Conservation (phyloP, 2,329 filamentous ascomycete species). For the Epicoccum sorghinum region DNA sequence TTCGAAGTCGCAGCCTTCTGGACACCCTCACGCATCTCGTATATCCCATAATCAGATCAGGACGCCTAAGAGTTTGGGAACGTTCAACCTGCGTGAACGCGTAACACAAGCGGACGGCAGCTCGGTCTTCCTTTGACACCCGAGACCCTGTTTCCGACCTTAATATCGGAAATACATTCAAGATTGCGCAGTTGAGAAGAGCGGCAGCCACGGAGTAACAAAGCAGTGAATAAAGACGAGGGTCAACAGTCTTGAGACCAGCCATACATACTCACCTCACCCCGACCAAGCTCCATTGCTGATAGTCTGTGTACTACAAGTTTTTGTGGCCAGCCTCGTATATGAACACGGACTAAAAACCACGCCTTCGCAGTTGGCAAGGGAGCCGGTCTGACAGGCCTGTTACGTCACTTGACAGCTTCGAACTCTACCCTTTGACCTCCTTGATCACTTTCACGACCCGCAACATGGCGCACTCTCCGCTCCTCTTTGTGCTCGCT, state of each 20-base stretch:
- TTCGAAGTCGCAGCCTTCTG: too few species aligned
- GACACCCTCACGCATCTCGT: background rate
- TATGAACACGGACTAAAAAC: background rate
- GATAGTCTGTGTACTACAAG: background rate
- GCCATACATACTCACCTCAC: background rate
- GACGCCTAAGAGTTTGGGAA: constrained; percentile 1
- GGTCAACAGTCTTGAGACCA: background rate
- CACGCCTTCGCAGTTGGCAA: background rate
- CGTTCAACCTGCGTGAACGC: background rate
- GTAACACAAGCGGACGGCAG: background rate
- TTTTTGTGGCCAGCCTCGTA: background rate
- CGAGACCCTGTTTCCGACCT: too few species aligned
- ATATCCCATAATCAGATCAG: constrained; percentile 7
- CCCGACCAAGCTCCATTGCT: background rate
- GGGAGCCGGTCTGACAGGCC: background rate
- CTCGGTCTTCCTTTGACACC: too few species aligned
- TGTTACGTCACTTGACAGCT: background rate
- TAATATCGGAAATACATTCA: background rate
- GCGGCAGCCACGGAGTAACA: background rate
- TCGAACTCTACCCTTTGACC: background rate
- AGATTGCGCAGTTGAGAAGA: background rate
- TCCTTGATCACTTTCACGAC: background rate
- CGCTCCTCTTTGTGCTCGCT: constrained; percentile 36
- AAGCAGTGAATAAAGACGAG: background rate
- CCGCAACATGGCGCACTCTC: constrained; percentile 30